Base-by-base conservation (phyloP, 2,329 filamentous ascomycete species). In the Sordariomycetes sp. region DNA sequence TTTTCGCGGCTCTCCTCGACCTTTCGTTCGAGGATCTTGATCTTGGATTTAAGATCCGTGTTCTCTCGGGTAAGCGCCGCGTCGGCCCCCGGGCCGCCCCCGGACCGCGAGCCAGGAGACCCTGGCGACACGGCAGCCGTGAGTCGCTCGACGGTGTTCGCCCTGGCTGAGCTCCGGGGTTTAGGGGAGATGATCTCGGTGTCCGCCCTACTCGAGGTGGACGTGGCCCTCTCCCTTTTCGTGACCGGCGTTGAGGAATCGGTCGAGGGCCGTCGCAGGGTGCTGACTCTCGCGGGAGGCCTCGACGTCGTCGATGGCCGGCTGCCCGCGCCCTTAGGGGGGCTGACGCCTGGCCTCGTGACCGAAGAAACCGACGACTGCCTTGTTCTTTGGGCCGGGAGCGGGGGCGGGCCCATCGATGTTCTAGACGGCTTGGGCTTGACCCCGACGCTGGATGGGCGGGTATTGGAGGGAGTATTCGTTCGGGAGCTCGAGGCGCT, bases 1-100 rank as follows among this genome's bases (percentile, higher is more conserved):
- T 89, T 89, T 63, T 96, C 91, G 22, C 90, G 81, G 65, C 96
- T 90, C 61, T 97, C 92, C 13, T 80, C 67, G 58, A 90, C 78
- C 69, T 96, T 95, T 64, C 92, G 89, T 68, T 99, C 91, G 64
- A 97, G 76, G 3, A 96, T 78, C 57, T 86, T 84, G 2, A 97
- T 74, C 67, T 96, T 96, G 0, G 89, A 85, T 67, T 96, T 90
- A 17, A 96, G 75, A 62, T 95, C 89, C 62, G 96, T 91, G 22
- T 92, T 82, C 65, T 95, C 87, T 61, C 86, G 78, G 24, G 73
- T 77, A n/a, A 45, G 17, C 1, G 78, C 71, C 1, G 79, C 75
- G 8, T 79, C 77, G 58, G 70, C 74, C 2, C 72, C 72, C 13
- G 75, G 75, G 5, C 53, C 24, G 76, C 69, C 62, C 67, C 72